These are phyloP conservation scores for Elsinoe australis DNA, from an alignment of 2,329 filamentous ascomycete species.

Conservation along the genomic window DNA sequence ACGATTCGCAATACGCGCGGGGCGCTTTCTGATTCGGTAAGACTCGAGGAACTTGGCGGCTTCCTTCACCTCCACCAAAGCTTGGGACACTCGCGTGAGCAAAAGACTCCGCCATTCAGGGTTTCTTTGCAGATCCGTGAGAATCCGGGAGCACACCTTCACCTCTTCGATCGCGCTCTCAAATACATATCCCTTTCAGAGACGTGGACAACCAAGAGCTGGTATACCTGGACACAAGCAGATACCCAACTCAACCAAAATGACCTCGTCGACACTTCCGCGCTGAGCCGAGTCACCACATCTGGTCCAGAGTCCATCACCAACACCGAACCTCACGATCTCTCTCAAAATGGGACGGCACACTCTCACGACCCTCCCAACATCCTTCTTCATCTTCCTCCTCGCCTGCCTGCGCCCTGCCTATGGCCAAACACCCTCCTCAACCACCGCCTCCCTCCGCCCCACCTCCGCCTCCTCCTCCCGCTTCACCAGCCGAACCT, in stretches of 20 bases:
- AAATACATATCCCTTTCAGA: too few species aligned
- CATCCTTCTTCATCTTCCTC: neutral
- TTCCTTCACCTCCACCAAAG: neutral
- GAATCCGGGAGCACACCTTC: neutral
- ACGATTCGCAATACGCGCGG: neutral
- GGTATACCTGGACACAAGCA: neutral
- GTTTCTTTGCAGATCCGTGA: neutral
- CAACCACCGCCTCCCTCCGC: neutral
- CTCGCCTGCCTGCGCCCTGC: neutral
- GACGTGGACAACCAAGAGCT: neutral
- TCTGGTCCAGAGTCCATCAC: neutral
- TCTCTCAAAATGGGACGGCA: neutral
- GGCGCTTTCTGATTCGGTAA: neutral
- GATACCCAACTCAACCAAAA: neutral
- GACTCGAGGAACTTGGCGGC: conserved; percentile 3
- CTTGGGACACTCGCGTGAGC: conserved; percentile 9
- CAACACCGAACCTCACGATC: neutral
- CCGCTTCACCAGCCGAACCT: neutral
- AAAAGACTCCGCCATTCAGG: neutral
- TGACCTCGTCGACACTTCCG: conserved; percentile 6
- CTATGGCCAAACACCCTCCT: neutral
- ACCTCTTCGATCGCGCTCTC: neutral
- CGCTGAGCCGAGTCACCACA: conserved; percentile 10
- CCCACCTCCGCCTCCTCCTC: neutral
- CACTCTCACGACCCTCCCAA: neutral